These are phyloP conservation scores for Diaporthe helianthi DNA, from an alignment of 2,329 filamentous ascomycete genomes.

Conservation along the genomic window DNA sequence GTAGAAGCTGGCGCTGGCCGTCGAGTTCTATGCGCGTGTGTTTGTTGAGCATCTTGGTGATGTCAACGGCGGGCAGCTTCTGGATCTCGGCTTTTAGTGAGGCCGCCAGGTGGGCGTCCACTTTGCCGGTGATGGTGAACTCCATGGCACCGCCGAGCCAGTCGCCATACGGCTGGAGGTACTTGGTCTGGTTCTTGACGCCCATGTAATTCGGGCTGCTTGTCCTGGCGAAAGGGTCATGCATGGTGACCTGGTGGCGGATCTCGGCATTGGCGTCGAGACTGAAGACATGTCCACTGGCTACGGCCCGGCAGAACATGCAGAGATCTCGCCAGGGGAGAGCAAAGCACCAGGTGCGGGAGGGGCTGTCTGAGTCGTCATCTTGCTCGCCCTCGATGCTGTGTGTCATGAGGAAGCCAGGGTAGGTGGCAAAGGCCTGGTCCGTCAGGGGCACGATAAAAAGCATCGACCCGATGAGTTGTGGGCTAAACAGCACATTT, in stretches of 20 bases:
- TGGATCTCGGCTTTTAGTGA: neutral
- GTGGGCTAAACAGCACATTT: neutral
- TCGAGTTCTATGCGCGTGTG: neutral
- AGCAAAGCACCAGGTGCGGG: neutral
- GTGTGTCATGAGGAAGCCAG: constrained; percentile 8
- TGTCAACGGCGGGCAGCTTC: neutral
- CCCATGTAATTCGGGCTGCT: neutral
- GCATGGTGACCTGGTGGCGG: neutral
- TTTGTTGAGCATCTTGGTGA: neutral
- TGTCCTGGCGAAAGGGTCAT: neutral
- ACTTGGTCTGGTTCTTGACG: neutral
- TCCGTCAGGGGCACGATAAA: neutral
- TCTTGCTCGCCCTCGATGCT: neutral
- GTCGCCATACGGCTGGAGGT: neutral
- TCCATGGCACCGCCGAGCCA: neutral
- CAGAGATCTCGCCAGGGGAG: neutral
- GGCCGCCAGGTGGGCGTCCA: neutral
- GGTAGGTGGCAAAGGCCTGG: neutral
- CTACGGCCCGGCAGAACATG: constrained; percentile 1
- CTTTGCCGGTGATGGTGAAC: neutral
- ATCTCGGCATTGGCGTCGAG: neutral
- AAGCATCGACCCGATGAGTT: neutral
- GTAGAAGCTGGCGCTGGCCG: neutral
- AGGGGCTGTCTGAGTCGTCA: neutral
- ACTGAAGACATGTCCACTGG: neutral